A percentile compares a stretch with the other conserved stretches of the same genome.
These are phyloP conservation scores for Tetraselmis striata DNA, from an alignment of 139 green algal species.

Conservation along the genomic window DNA sequence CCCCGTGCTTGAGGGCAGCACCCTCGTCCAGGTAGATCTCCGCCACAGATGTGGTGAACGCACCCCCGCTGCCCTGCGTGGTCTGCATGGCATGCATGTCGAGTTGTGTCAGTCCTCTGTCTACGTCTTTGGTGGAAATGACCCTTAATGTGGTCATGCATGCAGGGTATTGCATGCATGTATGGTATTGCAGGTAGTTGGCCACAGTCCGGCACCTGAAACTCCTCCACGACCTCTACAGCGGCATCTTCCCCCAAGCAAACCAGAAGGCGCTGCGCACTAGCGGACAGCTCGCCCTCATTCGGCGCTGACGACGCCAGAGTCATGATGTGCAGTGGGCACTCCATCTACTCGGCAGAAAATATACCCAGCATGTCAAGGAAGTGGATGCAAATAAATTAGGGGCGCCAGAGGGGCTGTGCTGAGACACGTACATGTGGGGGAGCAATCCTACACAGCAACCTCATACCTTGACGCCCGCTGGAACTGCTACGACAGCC, in stretches of 20 bases:
- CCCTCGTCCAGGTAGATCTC: conserved; percentile 60
- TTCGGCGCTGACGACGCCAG: conserved; percentile 29
- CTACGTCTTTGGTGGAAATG: no score
- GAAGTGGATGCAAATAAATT: no score
- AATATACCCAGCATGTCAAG: no score
- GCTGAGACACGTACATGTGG: no score
- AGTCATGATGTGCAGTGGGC: conserved; percentile 66
- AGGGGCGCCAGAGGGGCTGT: no score
- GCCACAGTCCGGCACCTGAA: conserved; percentile 12
- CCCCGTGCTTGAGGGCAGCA: conserved; percentile 52
- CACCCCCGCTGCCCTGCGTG: neutral
- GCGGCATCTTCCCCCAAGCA: conserved; percentile 33
- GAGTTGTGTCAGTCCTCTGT: no score
- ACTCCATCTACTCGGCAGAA: conserved; percentile 22
- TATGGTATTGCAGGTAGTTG: no score
- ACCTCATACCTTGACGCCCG: conserved; percentile 8
- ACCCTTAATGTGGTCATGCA: no score
- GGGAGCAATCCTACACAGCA: no score
- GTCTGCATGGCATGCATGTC: no score
- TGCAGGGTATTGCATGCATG: no score
- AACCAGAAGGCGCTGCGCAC: conserved; percentile 58
- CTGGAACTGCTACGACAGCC: conserved; percentile 53
- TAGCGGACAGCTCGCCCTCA: conserved; percentile 8
- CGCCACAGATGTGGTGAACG: conserved; percentile 49
- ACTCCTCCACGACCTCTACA: conserved; percentile 76